Base-by-base conservation (phyloP, 2,329 filamentous ascomycete genomes). In the Colletotrichum somersetense region DNA sequence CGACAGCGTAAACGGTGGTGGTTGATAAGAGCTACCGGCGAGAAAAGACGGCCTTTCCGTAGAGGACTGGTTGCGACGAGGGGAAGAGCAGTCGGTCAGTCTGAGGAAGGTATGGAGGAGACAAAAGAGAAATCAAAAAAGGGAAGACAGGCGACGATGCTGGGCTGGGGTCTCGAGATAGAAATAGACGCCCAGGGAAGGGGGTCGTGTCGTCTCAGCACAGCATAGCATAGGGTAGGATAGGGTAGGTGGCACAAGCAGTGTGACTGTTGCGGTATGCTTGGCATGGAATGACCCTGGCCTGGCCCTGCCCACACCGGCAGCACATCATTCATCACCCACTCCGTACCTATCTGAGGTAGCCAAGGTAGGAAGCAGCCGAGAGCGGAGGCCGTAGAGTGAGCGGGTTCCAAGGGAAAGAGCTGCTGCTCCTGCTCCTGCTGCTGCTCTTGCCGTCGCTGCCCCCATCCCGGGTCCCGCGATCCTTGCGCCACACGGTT, bases 151-250 rank as follows among this genome's bases (percentile, higher is more conserved):
- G 18, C 42, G 38, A 56, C 42, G 58, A 56, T 23, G 59, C 48
- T 48, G 53, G 59, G 69, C 48, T 48, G 59, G 66, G 69, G 69
- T 48, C 46, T 65, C 59, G 61, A 58, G 44, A 61, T 63, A 69
- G 62, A 72, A 64, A 72, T 72, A 72, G 66, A 59, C 69, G 33
- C 52, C 38, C 35, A 50, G 33, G 40, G 44, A 69, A 58, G 59
- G 61, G 65, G 63, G 53, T 69, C 46, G 59, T 50, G 40, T 68
- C 59, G 66, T 70, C 70, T 72, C 70, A 72, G 70, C 70, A 65
- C 55, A 20, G 44, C 44, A n/a, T 6, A 59, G 61, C 38, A 57
- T 46, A 50, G 35, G 6, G 3, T 38, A 38, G 35, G 6, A 30
- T 38, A 38, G 10, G 35, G 35, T 10, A 62, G 40, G 40, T 42